Base-by-base conservation (phyloP, 2,329 filamentous ascomycete species). In the Penicillium sp. region DNA sequence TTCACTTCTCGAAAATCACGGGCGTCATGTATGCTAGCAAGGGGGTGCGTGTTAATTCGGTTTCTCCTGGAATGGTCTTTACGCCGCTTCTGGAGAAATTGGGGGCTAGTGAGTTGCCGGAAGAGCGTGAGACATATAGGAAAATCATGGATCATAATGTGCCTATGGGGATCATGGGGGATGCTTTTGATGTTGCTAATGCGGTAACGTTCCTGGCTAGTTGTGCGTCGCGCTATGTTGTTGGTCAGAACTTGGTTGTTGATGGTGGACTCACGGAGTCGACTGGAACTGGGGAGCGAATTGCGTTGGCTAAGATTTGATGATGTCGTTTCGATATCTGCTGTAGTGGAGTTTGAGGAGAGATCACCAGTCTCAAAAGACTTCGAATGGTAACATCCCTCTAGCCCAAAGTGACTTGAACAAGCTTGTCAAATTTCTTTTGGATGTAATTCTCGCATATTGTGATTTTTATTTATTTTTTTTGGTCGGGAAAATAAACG, bases 141-240 rank as follows among this genome's bases (percentile, higher is more conserved):
- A 79, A 48, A 79, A 53, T 58, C 13, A 56, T 49, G 2, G 46
- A 55, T 48, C 53, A 58, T 49, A 56, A 54, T 61, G 82, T 85
- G 1, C 84, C 84, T 0, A 81, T 82, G 74, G 83, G 83, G 0
- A 73, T 70, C 32, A 85, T 86, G 78, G 83, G 83, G 0, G 79
- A 82, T 64, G 80, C 82, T 0, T 82, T 81, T 72, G 84, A 87
- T 67, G 80, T 86, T 5, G 81, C 83, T 0, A 77, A 83, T 65
- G 77, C 82, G 1, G 82, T 78, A 5, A 62, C 82, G 11, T 87
- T 85, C 59, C 71, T 87, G 50, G 83, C 77, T 3, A 84, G 81
- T 34, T 77, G 82, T 43, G 82, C 84, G 56, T 81, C 83, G 3
- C 76, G 72, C 34, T 87, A 87, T 64, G 79, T 87, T 4, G 87